Evolutionary conservation across 495 filamentous ascomycete species (phyloP).

Genomic region (Clavariopsis aquatica): DNA sequence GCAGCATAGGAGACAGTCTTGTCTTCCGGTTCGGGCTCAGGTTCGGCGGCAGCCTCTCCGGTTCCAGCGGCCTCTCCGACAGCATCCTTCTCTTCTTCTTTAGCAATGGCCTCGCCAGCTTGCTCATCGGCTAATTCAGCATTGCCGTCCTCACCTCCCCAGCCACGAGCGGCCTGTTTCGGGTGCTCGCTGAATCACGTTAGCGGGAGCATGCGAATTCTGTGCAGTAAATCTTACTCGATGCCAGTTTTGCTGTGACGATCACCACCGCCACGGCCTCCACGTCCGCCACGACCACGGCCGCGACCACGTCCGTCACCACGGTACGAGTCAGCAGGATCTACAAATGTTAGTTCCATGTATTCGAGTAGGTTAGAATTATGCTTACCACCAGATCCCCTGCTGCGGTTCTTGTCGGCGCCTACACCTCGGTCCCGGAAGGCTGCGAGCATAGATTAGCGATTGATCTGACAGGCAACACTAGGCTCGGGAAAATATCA

Average conservation of each 20-base stretch:
- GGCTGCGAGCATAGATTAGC: conserved; percentile 53
- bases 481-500: background rate
- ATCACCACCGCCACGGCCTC: conserved; percentile 57
- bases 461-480: background rate
- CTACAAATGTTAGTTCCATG: conserved; percentile 39
- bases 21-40: conserved; percentile 69
- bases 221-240: conserved; percentile 56
- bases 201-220: conserved; percentile 9
- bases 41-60: conserved; percentile 37
- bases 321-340: conserved; percentile 27
- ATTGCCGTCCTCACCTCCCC: conserved; percentile 79
- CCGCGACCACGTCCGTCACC: conserved; percentile 56
- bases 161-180: conserved; percentile 89
- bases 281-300: conserved; percentile 49
- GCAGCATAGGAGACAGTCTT: conserved; percentile 84
- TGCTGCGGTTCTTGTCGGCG: conserved; percentile 76
- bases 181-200: conserved; percentile 68
- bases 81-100: conserved; percentile 70
- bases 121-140: conserved; percentile 86
- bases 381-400: conserved; percentile 68
- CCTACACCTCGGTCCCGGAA: conserved; percentile 91
- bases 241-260: conserved; percentile 74
- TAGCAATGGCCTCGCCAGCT: conserved; percentile 81
- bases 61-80: conserved; percentile 45
- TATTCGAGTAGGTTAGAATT: conserved; percentile 46